Evolutionary conservation across 1,139 yeast genomes (phyloP), one percentile per base, ranked within the genome.

Genomic region (Blastobotrys illinoisensis): DNA sequence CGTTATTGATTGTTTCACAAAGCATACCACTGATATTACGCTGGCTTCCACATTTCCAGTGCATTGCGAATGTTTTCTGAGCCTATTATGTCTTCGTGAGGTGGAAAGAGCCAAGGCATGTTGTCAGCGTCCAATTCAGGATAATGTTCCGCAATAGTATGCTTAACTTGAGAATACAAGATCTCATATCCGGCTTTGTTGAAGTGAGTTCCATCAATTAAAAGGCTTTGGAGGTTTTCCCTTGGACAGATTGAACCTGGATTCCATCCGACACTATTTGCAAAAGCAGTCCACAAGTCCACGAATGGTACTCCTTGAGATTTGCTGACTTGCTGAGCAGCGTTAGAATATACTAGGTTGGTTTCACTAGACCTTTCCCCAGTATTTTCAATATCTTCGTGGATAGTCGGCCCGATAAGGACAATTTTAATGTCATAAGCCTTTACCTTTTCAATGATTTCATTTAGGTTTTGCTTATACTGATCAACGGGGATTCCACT

Each of bases 331-430:
- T 67, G 59, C 43, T 67, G 64, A 14, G 82, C 76, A 0, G 79
- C 81, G 28, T 79, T 77, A 2, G 80, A 75, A 65, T 88, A 88
- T 46, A 61, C 50, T 26, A 71, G 67, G 50, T 79, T 78, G 24
- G 67, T 67, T 54, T 70, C 74, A 40, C 72, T 72, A 7, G 75
- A 68, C 61, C 83, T 19, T 20, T 21, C 23, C 5, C 26, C 51
- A 5, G 18, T 43, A 16, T 20, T 11, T 47, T 51, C 62, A 50
- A 67, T 71, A 75, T 65, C 71, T 62, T 84, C 85, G 62, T 81
- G 83, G 18, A 81, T 69, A 0, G 81, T 85, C 0, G 95, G 89
- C 0, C 89, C 83, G 14, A 87, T 74, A 1, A 87, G 63, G 21
- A 88, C 73, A 1, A 77, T 70, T 13, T 71, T 69, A 55, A 85